phyloP scores from a whole-genome alignment of 805 yeast genomes.

The Brettanomyces custersianus region DNA sequence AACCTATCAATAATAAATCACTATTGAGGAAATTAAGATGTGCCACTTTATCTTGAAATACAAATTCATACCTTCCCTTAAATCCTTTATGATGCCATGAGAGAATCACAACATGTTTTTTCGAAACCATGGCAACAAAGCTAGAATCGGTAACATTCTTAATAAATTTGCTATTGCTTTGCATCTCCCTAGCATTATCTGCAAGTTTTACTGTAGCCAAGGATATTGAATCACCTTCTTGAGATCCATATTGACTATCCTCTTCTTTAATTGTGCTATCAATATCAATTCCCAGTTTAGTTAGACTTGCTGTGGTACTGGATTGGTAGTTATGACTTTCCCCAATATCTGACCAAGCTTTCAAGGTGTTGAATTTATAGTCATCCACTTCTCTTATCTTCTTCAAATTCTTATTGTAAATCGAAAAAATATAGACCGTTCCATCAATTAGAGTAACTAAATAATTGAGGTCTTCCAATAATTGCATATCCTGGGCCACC shows the following conservation, averaged over 20 bases:
- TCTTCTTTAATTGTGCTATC: slow-evolving; percentile 13
- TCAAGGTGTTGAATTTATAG: slow-evolving; percentile 23
- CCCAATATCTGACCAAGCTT: slow-evolving; percentile 16
- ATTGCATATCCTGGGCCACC: slow-evolving; percentile 24
- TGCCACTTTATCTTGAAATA: slow-evolving; percentile 17
- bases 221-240: slow-evolving; percentile 23
- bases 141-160: slow-evolving; percentile 8
- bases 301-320: slow-evolving; percentile 1
- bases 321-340: slow-evolving; percentile 2
- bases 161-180: slow-evolving; percentile 4
- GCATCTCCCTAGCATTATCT: neutral
- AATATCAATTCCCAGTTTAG: slow-evolving; percentile 4
- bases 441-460: slow-evolving; percentile 22
- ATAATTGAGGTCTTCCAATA: slow-evolving; percentile 23
- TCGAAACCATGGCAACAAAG: slow-evolving; percentile 15
- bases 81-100: slow-evolving; percentile 17
- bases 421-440: slow-evolving; percentile 23
- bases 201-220: slow-evolving; percentile 21
- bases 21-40: slow-evolving; percentile 16
- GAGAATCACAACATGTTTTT: slow-evolving; percentile 15
- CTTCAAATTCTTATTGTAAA: slow-evolving; percentile 10
- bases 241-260: slow-evolving; percentile 13
- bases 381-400: slow-evolving; percentile 24
- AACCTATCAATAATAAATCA: slow-evolving; percentile 14
- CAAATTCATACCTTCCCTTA: slow-evolving; percentile 17